These are phyloP conservation scores for Poteriospumella lacustris DNA, from an alignment of 108 stramenopile species.

Conservation along the genomic window DNA sequence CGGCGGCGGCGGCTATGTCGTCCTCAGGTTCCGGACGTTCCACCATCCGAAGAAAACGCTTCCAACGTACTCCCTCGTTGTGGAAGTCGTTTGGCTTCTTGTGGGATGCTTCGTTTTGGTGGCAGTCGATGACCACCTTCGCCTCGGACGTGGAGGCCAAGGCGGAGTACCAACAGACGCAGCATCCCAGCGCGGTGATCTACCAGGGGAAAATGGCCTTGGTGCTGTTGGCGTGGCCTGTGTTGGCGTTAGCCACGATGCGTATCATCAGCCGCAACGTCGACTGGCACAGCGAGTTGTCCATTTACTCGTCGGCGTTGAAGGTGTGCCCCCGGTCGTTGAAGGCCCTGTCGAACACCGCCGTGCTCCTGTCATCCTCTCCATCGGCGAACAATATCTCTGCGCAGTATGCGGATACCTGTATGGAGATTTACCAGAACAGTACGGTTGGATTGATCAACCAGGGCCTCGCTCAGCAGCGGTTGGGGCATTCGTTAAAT, in stretches of 20 bases:
- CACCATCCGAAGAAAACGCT: background rate
- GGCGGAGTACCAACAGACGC: background rate
- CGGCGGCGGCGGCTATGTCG: too few relatives aligned
- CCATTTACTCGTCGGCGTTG: background rate
- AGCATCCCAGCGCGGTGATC: background rate
- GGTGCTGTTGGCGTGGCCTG: background rate
- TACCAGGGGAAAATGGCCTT: background rate
- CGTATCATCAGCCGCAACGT: background rate
- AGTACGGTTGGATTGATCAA: too few relatives aligned
- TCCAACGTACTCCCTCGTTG: background rate
- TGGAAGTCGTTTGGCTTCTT: background rate
- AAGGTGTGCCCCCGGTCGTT: slow-evolving; percentile 1
- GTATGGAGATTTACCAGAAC: too few relatives aligned
- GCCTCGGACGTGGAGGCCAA: background rate
- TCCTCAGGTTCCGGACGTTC: too few relatives aligned
- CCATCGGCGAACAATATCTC: too few relatives aligned
- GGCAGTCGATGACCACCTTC: background rate
- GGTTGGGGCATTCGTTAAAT: too few relatives aligned
- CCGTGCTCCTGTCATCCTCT: too few relatives aligned
- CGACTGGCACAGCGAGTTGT: background rate
- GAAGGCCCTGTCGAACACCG: background rate
- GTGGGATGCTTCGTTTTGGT: background rate
- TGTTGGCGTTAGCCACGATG: background rate
- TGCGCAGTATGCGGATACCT: too few relatives aligned
- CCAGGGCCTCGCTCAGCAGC: too few relatives aligned